Conservation (phyloP, 139 green algal genomes). For the Zygnema cylindricum region DNA sequence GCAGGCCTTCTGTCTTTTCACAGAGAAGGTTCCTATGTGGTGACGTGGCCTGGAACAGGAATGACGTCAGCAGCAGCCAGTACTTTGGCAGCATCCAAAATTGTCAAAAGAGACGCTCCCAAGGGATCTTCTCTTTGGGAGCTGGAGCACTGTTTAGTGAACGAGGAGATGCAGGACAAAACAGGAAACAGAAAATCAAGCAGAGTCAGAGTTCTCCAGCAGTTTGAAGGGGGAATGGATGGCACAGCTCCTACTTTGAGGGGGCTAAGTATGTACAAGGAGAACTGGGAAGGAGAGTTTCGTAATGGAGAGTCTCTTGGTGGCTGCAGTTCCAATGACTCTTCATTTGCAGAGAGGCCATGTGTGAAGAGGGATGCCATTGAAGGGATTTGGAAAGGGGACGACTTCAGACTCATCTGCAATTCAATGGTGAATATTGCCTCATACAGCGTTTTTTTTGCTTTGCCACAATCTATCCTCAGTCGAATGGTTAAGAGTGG, state of each 20-base stretch:
- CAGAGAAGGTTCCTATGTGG: slow-evolving; percentile 9
- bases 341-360: slow-evolving; percentile 22
- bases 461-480: no score
- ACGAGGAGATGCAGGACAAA: slow-evolving; percentile 6
- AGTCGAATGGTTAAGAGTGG: no score
- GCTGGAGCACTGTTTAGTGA: slow-evolving; percentile 27
- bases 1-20: not conserved
- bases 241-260: not conserved
- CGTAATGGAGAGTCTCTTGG: slow-evolving; percentile 46
- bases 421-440: no score
- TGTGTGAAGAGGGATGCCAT: not conserved
- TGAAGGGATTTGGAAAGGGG: not conserved
- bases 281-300: slow-evolving; percentile 37
- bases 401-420: not conserved
- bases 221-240: slow-evolving; percentile 8
- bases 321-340: slow-evolving; percentile 7
- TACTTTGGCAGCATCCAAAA: not conserved
- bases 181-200: not conserved
- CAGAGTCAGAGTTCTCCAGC: slow-evolving; percentile 37
- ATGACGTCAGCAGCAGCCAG: not conserved
- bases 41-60: slow-evolving; percentile 2
- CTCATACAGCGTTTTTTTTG: no score
- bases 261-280: slow-evolving; percentile 27
- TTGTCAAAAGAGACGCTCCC: not conserved
- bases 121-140: not conserved